Evolutionary conservation across 148 eudicot genomes (phyloP).

Genomic region (Silene conica): DNA sequence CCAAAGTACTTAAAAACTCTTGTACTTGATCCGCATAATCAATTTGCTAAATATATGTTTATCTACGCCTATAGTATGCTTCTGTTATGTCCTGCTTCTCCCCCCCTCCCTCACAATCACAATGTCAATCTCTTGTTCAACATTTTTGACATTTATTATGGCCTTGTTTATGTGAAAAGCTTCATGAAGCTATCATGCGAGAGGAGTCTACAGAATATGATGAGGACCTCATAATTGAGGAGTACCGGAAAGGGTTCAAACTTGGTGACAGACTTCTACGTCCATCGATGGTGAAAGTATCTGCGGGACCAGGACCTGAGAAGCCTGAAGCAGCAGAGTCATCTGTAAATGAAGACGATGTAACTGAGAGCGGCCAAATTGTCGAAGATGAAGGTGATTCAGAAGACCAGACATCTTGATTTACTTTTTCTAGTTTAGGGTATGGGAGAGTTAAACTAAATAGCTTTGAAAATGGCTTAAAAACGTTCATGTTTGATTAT

Average conservation of each 20-base stretch:
- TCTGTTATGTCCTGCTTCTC: neutral
- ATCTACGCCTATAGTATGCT: neutral
- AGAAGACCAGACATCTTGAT: constrained; percentile 13
- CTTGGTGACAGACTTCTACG: constrained; percentile 79
- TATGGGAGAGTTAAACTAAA: constrained; percentile 9
- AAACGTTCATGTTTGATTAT: constrained; percentile 3
- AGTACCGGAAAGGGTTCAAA: constrained; percentile 68
- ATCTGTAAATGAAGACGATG: constrained; percentile 30
- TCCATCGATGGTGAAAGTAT: constrained; percentile 91
- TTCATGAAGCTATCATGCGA: constrained; percentile 91
- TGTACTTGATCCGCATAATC: neutral
- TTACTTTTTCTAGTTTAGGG: constrained; percentile 16
- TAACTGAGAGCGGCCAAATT: constrained; percentile 27
- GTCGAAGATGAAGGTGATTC: constrained; percentile 17
- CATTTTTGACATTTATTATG: constrained; percentile 6
- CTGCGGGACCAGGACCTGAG: constrained; percentile 83
- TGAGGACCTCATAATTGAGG: constrained; percentile 59
- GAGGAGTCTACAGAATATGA: constrained; percentile 71
- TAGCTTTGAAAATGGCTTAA: neutral
- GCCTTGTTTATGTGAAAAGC: constrained; percentile 37
- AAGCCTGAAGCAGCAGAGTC: constrained; percentile 37
- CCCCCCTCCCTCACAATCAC: too few species aligned
- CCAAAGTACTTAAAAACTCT: neutral
- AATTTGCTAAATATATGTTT: neutral
- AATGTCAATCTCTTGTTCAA: neutral